Base-by-base conservation (phyloP, 805 yeast species). In the Suhomyces sp. region DNA sequence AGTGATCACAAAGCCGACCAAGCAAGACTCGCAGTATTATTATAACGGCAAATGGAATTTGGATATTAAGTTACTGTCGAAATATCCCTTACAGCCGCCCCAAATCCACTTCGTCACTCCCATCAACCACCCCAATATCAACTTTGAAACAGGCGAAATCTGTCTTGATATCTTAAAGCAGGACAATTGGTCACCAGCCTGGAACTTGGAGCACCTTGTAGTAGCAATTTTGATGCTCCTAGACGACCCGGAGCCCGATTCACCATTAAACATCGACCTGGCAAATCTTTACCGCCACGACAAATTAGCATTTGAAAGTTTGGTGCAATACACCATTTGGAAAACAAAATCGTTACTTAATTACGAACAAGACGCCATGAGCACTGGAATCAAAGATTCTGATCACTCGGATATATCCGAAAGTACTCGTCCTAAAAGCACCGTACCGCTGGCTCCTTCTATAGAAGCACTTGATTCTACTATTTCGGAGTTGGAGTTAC, bases 141-240 rank as follows among this genome's bases (percentile, higher is more conserved):
- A 70, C 50, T 40, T 65, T 9, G 60, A 60, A 49, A 74, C 84
- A 1, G 93, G 93, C 0, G 89, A 84, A 55, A 84, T 87, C 6
- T 87, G 93, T 65, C 67, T 87, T 4, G 89, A 86, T 62, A 82
- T 86, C 8, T 67, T 87, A 47, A 80, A 82, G 50, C 63, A 56
- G 43, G 77, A 71, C 15, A 73, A 73, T 53, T 87, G 92, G 92
- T 78, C 88, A 0, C 92, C 93, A 0, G 89, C 88, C 1, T 86
- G 90, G 88, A 80, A 83, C 49, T 61, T 87, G 44, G 66, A 77
- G 45, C 72, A 82, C 51, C 71, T 82, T 5, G 69, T 85, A 44
- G 75, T 79, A 15, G 89, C 89, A 1, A 77, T 86, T 2, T 61
- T 83, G 29, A 68, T 81, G 62, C 71, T 87, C 13, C 60, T 86